Percentiles rank a stretch among this genome's conserved stretches.
These are phyloP conservation scores for Yamadazyma mexicana DNA, from an alignment of 1,139 yeast genomes.

Conservation along the genomic window DNA sequence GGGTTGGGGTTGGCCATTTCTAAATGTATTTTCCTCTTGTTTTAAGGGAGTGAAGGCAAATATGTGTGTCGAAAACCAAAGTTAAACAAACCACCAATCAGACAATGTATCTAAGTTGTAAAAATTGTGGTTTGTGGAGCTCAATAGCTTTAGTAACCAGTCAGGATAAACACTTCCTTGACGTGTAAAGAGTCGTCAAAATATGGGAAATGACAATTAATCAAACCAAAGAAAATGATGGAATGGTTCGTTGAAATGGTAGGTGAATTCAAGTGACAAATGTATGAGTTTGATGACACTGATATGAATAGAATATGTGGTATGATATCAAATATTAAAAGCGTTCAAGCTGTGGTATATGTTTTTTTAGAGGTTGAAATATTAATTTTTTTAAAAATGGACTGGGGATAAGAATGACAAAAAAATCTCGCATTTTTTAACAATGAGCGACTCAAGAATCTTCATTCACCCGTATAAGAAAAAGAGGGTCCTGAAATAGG, in stretches of 20 bases:
- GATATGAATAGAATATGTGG: background rate
- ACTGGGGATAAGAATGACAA: conserved; percentile 12
- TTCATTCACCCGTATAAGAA: background rate
- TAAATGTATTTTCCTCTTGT: background rate
- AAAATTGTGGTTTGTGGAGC: no score
- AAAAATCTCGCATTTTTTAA: conserved; percentile 7
- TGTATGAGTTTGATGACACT: background rate
- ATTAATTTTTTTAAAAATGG: background rate
- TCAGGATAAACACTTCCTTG: no score
- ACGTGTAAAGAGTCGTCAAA: no score
- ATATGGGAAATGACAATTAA: background rate
- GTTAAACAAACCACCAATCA: no score
- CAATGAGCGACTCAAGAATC: conserved; percentile 1
- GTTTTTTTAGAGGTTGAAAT: background rate
- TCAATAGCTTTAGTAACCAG: no score
- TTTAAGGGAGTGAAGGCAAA: background rate
- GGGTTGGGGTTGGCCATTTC: conserved; percentile 10
- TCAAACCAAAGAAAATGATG: background rate
- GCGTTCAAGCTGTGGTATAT: background rate
- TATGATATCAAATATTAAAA: background rate
- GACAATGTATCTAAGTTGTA: no score
- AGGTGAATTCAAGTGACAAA: background rate
- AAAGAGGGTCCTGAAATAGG: background rate
- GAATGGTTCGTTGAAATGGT: background rate
- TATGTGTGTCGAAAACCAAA: no score